phyloP scores from a whole-genome alignment of 2,329 filamentous ascomycete species.

The Fusarium circinatum region DNA sequence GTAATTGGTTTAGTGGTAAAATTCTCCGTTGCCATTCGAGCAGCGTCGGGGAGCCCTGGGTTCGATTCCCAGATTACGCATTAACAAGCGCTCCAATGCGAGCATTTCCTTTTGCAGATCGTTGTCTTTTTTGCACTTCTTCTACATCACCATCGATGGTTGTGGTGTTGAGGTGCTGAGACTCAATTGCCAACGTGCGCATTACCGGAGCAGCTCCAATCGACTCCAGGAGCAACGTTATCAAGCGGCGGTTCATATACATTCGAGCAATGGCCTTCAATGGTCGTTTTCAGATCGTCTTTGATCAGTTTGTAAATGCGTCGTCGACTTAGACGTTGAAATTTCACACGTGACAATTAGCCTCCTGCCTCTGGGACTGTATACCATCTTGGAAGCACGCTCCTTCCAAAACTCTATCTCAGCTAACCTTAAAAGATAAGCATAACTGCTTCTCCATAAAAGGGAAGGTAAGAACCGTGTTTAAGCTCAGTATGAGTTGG shows the following conservation, averaged over 20 bases:
- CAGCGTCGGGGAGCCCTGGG: constrained; percentile 33
- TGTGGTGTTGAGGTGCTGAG: neutral
- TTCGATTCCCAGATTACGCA: constrained; percentile 40
- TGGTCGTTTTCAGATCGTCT: neutral
- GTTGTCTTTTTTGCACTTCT: neutral
- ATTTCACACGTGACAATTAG: neutral
- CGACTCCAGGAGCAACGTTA: fast-evolving
- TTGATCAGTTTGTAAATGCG: neutral
- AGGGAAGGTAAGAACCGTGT: neutral
- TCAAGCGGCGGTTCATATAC: fast-evolving
- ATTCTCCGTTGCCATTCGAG: constrained; percentile 37
- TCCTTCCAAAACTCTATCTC: neutral
- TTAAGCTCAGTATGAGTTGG: fast-evolving
- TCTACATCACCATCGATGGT: neutral
- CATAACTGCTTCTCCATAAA: neutral
- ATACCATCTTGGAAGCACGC: no score
- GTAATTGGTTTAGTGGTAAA: constrained; percentile 41
- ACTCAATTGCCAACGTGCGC: no score
- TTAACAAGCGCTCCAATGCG: fast-evolving
- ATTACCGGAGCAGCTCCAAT: neutral
- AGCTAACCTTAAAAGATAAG: neutral
- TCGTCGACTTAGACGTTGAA: neutral
- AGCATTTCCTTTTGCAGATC: neutral
- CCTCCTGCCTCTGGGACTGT: neutral
- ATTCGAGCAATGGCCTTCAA: neutral